These are phyloP conservation scores for Aureobasidium namibiae DNA, from an alignment of 2,329 filamentous ascomycete species.

Conservation along the genomic window DNA sequence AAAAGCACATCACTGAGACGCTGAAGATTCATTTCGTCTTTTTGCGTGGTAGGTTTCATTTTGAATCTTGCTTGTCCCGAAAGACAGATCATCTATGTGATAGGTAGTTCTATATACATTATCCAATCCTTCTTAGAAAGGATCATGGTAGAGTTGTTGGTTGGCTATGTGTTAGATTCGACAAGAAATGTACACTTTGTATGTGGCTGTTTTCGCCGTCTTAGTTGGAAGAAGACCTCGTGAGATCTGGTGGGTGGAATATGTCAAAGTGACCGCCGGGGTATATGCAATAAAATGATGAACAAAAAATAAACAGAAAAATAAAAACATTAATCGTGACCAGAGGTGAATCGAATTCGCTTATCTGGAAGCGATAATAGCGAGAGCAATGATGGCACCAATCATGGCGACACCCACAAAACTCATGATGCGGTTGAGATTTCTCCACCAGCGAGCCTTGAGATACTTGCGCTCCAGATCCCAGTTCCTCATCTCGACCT, in stretches of 20 bases:
- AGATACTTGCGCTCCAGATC: slow-evolving; percentile 24
- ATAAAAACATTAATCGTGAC: slow-evolving; percentile 2
- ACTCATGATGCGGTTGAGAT: slow-evolving; percentile 31
- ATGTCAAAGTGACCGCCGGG: neutral
- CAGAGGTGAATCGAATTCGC: neutral
- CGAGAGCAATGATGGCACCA: slow-evolving; percentile 28
- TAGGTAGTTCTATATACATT: neutral
- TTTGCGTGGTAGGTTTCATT: neutral
- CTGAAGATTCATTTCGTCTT: neutral
- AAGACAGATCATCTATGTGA: neutral
- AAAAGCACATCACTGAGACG: neutral
- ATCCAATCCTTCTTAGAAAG: neutral
- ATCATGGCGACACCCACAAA: slow-evolving; percentile 28
- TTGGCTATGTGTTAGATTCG: neutral
- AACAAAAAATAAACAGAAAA: neutral
- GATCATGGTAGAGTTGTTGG: neutral
- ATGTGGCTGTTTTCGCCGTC: neutral
- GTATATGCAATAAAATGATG: neutral
- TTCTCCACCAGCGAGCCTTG: slow-evolving; percentile 31
- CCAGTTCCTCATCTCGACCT: slow-evolving; percentile 18
- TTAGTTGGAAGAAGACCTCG: neutral
- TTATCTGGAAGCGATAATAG: slow-evolving; percentile 25
- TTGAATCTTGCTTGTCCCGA: neutral
- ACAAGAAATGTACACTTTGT: neutral
- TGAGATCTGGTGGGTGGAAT: neutral